Conservation (phyloP, 176 grass and related monocot species). For the Ananas comosus region DNA sequence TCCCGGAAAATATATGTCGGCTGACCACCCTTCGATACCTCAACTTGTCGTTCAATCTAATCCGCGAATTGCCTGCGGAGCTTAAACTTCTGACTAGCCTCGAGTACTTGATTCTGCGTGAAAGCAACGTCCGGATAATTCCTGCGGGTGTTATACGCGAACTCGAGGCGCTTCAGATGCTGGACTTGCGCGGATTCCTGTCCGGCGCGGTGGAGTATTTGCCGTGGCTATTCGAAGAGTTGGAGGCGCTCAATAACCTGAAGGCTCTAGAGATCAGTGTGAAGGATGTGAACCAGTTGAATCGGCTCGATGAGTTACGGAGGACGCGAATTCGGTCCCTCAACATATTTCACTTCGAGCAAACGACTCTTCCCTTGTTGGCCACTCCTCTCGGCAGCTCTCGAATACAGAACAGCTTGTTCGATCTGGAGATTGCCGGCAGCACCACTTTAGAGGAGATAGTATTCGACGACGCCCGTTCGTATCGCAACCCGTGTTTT, state of each 20-base stretch:
- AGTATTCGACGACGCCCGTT: too few relatives aligned
- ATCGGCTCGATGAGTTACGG: constrained; percentile 1
- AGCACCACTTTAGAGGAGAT: too few relatives aligned
- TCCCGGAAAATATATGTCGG: constrained; percentile 42
- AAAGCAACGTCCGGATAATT: constrained; percentile 38
- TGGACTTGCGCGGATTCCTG: constrained; percentile 15
- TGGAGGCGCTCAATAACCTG: constrained; percentile 1
- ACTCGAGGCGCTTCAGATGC: constrained; percentile 30
- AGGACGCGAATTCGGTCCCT: background rate
- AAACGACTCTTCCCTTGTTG: background rate
- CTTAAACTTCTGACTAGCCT: constrained; percentile 37
- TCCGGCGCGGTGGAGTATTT: too few relatives aligned
- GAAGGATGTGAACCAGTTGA: constrained; percentile 3
- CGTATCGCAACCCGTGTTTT: too few relatives aligned
- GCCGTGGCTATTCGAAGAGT: background rate
- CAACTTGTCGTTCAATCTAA: constrained; percentile 36
- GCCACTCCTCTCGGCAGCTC: too few relatives aligned
- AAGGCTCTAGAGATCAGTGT: constrained; percentile 19
- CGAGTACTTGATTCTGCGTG: constrained; percentile 37
- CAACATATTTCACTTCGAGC: background rate
- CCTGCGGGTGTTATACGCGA: constrained; percentile 29
- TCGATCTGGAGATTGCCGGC: too few relatives aligned
- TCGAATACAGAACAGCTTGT: too few relatives aligned
- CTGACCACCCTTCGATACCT: constrained; percentile 46
- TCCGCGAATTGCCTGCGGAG: constrained; percentile 34